A percentile compares a stretch with the other conserved stretches of the same genome.
phyloP scores from a whole-genome alignment of 2,329 filamentous ascomycete genomes.

The Didymella pomorum region DNA sequence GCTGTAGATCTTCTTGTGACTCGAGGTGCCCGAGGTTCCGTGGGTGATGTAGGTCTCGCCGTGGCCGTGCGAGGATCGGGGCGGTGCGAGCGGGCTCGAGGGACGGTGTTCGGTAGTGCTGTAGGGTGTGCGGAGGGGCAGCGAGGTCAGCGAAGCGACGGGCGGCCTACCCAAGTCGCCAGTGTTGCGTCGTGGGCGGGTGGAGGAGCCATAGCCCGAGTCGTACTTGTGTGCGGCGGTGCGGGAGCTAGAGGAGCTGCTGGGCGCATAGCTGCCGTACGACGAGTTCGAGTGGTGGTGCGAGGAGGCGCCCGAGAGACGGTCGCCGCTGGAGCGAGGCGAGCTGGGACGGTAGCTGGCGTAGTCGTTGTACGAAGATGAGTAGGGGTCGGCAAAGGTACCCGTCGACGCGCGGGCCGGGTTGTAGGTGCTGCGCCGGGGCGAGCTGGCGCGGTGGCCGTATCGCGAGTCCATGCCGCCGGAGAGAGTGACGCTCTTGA shows the following conservation, averaged over 20 bases:
- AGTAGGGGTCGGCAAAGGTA: slow-evolving; percentile 46
- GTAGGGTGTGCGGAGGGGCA: slow-evolving; percentile 46
- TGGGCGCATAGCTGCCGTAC: slow-evolving; percentile 33
- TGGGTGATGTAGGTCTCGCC: slow-evolving; percentile 52
- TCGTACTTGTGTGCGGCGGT: slow-evolving; percentile 50
- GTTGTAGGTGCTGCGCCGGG: slow-evolving; percentile 42
- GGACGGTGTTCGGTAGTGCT: slow-evolving; percentile 46
- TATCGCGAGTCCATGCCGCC: slow-evolving; percentile 47
- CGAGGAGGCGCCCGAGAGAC: slow-evolving; percentile 31
- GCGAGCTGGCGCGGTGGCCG: slow-evolving; percentile 44
- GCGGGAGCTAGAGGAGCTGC: slow-evolving; percentile 39
- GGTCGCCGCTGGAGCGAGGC: slow-evolving; percentile 47
- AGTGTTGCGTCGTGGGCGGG: slow-evolving; percentile 57
- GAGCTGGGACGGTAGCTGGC: slow-evolving; percentile 36
- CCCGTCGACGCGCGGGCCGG: slow-evolving; percentile 50
- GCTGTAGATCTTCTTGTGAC: slow-evolving; percentile 60
- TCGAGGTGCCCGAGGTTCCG: slow-evolving; percentile 32
- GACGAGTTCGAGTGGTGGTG: slow-evolving; percentile 33
- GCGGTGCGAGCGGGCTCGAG: slow-evolving; percentile 53
- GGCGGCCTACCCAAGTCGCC: slow-evolving; percentile 50
- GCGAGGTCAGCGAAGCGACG: slow-evolving; percentile 39
- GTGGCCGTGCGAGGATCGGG: slow-evolving; percentile 45
- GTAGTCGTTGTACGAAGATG: slow-evolving; percentile 37
- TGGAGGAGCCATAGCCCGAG: slow-evolving; percentile 47
- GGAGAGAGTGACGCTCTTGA: slow-evolving; percentile 32